Conservation (phyloP, 2,329 filamentous ascomycete genomes). For the Ophiostoma novo-ulmi region DNA sequence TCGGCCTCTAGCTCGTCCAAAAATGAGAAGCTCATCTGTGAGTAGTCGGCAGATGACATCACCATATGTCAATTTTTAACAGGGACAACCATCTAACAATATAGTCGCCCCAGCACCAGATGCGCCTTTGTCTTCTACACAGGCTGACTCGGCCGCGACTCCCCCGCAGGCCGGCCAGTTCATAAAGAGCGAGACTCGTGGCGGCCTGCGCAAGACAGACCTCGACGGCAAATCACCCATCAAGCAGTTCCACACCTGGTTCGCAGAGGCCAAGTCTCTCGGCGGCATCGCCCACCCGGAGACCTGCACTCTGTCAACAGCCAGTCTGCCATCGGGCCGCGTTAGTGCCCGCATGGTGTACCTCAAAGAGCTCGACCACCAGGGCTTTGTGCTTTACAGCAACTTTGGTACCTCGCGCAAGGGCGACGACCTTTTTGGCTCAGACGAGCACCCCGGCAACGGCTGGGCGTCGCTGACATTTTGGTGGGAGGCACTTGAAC, state of each 20-base stretch:
- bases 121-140: constrained; percentile 14
- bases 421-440: constrained; percentile 56
- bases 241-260: constrained; percentile 86
- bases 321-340: constrained; percentile 72
- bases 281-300: constrained; percentile 66
- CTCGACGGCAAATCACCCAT: constrained; percentile 62
- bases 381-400: constrained; percentile 85
- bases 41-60: background rate
- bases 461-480: constrained; percentile 79
- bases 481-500: constrained; percentile 80
- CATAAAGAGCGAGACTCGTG: constrained; percentile 46
- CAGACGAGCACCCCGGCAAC: constrained; percentile 46
- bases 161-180: constrained; percentile 69
- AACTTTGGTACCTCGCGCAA: constrained; percentile 79
- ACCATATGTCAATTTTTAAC: background rate
- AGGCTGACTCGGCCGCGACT: background rate
- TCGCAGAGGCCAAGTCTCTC: constrained; percentile 59
- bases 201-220: constrained; percentile 55
- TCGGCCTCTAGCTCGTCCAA: constrained; percentile 12
- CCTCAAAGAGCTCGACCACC: constrained; percentile 82
- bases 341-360: constrained; percentile 86
- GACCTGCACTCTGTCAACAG: constrained; percentile 82
- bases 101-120: constrained; percentile 34
- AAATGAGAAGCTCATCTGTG: constrained; percentile 26
- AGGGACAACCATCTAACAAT: background rate